Evolutionary conservation across 441 rosid genomes (phyloP).

Genomic region (Pelargonium myrrhifolium): DNA sequence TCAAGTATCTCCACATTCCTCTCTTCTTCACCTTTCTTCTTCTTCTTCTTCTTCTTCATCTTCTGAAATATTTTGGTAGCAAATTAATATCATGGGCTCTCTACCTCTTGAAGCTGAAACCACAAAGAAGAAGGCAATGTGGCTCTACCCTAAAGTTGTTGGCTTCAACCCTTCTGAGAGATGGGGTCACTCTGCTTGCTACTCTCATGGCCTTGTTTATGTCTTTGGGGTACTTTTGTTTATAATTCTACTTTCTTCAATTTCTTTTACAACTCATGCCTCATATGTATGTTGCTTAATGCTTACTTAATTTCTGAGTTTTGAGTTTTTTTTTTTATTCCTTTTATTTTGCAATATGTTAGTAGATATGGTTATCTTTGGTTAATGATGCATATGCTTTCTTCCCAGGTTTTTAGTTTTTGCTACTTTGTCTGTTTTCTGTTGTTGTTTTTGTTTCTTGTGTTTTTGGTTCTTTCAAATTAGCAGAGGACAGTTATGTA

Average conservation of each 20-base stretch:
- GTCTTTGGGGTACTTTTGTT: conserved; percentile 48
- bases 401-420: conserved; percentile 19
- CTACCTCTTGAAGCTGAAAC: conserved; percentile 26
- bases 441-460: background rate
- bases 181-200: conserved; percentile 82
- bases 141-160: conserved; percentile 50
- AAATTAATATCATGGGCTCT: conserved; percentile 39
- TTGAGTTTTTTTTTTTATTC: background rate
- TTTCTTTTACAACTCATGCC: too few relatives aligned
- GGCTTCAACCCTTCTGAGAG: conserved; percentile 64
- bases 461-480: conserved; percentile 21
- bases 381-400: conserved; percentile 25
- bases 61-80: conserved; percentile 9
- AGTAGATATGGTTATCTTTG: conserved; percentile 20
- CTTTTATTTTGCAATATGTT: background rate
- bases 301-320: background rate
- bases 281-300: background rate
- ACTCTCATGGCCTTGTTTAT: conserved; percentile 47
- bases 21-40: background rate
- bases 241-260: background rate
- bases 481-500: conserved; percentile 17
- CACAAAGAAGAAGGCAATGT: conserved; percentile 51
- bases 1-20: background rate
- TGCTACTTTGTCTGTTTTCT: conserved; percentile 23
- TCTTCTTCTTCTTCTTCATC: conserved; percentile 17